These are phyloP conservation scores for Kwoniella sp. DNA, from an alignment of 768 basidiomycete genomes.

Conservation along the genomic window DNA sequence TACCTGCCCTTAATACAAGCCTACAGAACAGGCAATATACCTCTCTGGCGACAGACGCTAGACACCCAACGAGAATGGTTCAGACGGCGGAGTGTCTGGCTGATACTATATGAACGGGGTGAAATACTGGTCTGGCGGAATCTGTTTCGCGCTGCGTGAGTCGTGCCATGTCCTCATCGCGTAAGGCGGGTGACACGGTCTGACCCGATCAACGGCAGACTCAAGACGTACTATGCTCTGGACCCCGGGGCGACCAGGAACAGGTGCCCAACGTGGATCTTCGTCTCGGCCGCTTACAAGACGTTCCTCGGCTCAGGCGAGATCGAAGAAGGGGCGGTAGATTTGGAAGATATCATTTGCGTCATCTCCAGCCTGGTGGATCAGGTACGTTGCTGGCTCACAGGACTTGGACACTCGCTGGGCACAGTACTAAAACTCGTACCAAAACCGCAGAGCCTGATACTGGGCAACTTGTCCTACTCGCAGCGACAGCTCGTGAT, in stretches of 20 bases:
- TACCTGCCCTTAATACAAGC: slow-evolving; percentile 32
- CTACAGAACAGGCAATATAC: slow-evolving; percentile 27
- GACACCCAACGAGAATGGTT: slow-evolving; percentile 33
- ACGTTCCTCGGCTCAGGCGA: slow-evolving; percentile 32
- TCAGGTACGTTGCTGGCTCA: slow-evolving; percentile 45
- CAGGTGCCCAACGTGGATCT: slow-evolving; percentile 38
- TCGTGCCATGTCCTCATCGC: neutral
- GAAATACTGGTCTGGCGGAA: slow-evolving; percentile 44
- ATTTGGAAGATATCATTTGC: slow-evolving; percentile 44
- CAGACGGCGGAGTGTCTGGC: slow-evolving; percentile 32
- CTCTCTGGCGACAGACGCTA: slow-evolving; percentile 29
- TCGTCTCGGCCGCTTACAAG: slow-evolving; percentile 15
- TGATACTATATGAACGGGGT: slow-evolving; percentile 40
- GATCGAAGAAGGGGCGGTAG: slow-evolving; percentile 34
- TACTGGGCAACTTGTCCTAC: slow-evolving; percentile 32
- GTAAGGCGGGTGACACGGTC: neutral
- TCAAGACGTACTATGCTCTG: slow-evolving; percentile 24
- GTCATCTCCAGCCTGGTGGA: slow-evolving; percentile 42
- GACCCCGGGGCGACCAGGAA: slow-evolving; percentile 16
- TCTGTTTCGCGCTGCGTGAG: slow-evolving; percentile 27
- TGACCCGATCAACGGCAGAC: slow-evolving; percentile 6
- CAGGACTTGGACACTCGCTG: neutral
- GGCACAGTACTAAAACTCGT: too few relatives aligned
- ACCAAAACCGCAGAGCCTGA: slow-evolving; percentile 38
- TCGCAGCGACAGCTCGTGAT: slow-evolving; percentile 31